phyloP scores from a whole-genome alignment of 2,329 filamentous ascomycete species.

The Dothistroma septosporum region DNA sequence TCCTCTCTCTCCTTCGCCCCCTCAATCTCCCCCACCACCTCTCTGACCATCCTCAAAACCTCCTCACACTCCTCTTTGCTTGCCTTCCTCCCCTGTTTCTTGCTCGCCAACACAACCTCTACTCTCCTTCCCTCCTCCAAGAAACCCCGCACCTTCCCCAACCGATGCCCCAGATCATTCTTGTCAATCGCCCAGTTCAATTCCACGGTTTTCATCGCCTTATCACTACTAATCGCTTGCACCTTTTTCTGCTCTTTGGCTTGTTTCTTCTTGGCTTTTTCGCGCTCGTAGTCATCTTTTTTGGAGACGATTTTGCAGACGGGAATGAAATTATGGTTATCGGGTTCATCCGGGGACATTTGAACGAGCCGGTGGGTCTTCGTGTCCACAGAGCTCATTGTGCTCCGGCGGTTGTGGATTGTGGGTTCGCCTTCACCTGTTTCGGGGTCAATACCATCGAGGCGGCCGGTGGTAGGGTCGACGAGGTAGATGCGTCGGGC shows the following conservation, averaged over 20 bases:
- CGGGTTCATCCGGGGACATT: slow-evolving; percentile 35
- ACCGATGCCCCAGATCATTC: slow-evolving; percentile 69
- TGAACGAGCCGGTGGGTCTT: slow-evolving; percentile 51
- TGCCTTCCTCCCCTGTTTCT: slow-evolving; percentile 59
- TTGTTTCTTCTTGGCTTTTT: slow-evolving; percentile 41
- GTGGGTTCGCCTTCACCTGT: slow-evolving; percentile 9
- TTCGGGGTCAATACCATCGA: slow-evolving; percentile 24
- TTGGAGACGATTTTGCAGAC: slow-evolving; percentile 70
- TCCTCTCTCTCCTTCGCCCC: slow-evolving; percentile 46
- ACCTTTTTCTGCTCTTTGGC: slow-evolving; percentile 45
- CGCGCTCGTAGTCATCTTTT: slow-evolving; percentile 45
- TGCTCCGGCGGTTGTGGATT: slow-evolving; percentile 26
- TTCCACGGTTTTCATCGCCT: slow-evolving; percentile 71
- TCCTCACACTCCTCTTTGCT: slow-evolving; percentile 57
- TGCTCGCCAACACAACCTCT: slow-evolving; percentile 66
- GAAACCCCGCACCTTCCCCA: slow-evolving; percentile 65
- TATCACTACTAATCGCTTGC: slow-evolving; percentile 36
- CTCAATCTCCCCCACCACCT: slow-evolving; percentile 41
- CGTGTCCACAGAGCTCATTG: slow-evolving; percentile 48
- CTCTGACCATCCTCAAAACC: slow-evolving; percentile 52
- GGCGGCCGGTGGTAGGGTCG: slow-evolving; percentile 36
- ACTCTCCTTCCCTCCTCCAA: slow-evolving; percentile 71
- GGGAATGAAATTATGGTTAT: slow-evolving; percentile 47
- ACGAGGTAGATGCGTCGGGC: slow-evolving; percentile 44
- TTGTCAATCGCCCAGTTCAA: slow-evolving; percentile 80